These are phyloP conservation scores for Xylogone sp. DNA, from an alignment of 2,329 filamentous ascomycete genomes.

Conservation along the genomic window DNA sequence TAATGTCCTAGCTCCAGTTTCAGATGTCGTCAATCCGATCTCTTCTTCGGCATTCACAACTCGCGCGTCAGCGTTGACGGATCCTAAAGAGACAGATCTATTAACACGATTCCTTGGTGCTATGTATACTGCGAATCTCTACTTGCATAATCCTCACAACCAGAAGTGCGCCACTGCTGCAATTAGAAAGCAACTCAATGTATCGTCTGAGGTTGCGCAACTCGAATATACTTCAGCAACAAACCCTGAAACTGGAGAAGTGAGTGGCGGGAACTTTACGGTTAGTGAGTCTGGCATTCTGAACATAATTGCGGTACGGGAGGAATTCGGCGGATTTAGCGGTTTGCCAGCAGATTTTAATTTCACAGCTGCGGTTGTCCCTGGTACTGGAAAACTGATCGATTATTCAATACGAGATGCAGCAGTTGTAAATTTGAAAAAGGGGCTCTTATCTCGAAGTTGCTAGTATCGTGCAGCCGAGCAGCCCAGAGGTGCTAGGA, in stretches of 20 bases:
- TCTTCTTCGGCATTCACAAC: slow-evolving; percentile 15
- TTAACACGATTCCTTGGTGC: slow-evolving; percentile 21
- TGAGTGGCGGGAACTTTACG: slow-evolving; percentile 20
- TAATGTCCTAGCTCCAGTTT: slow-evolving; percentile 20
- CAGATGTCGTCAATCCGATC: slow-evolving; percentile 22
- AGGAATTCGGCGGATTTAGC: slow-evolving; percentile 24
- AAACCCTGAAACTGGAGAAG: slow-evolving; percentile 21
- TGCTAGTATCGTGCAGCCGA: too few species aligned
- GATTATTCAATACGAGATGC: slow-evolving; percentile 24
- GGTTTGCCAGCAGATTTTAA: slow-evolving; percentile 17
- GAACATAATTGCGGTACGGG: slow-evolving; percentile 24
- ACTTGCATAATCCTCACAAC: slow-evolving; percentile 15
- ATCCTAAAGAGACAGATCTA: slow-evolving; percentile 1
- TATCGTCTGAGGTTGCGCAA: slow-evolving; percentile 16
- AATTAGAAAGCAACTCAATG: slow-evolving; percentile 21
- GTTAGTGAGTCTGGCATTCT: slow-evolving; percentile 22
- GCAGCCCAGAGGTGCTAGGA: too few species aligned
- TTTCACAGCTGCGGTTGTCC: slow-evolving; percentile 21
- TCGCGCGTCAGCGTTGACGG: too few species aligned
- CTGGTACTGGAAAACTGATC: slow-evolving; percentile 24
- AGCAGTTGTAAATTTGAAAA: slow-evolving; percentile 12
- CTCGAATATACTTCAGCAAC: slow-evolving; percentile 23
- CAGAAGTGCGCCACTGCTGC: slow-evolving; percentile 17
- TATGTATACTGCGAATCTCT: slow-evolving; percentile 25
- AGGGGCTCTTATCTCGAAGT: slow-evolving; percentile 15